Base-by-base conservation (phyloP, 176 grass and related monocot genomes). In the Juncus inflexus region DNA sequence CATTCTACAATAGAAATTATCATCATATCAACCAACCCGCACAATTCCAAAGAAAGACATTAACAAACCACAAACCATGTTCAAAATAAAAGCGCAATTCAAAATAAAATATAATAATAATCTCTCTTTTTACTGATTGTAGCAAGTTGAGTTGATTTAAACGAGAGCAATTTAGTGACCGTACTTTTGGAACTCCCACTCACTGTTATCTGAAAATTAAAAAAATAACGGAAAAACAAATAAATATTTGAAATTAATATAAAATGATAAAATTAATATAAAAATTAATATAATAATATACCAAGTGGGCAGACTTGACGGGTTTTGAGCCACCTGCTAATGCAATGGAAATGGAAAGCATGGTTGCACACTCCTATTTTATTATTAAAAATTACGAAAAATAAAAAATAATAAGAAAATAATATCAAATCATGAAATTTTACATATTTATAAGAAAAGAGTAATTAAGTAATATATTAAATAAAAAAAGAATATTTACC, bases 161-260 rank as follows among this genome's bases (percentile, higher is more conserved):
- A 52, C n/a, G 0, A n/a, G 50, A 5, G 7, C 11, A 47, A 47
- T 62, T 60, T 89, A 99, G 57, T 92, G 85, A 71, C 88, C 94
- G 65, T 99, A 99, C 81, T 92, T 99, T 85, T 99, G 94, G 78
- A 99, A 99, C 61, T 92, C 94, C 94, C 94, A 99, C 71, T 99
- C 94, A 15, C 94, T 99, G 70, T 92, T 99, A 70, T 99, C 94
- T 99, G 88, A 52, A 79, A 37, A 62, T 52, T 49, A 19, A 74
- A 45, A 37, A 57, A 66, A 42, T 15, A 39, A n/a, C 39, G 54
- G 4, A 35, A 1, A 68, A 52, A 67, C 3, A 75, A 28, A 12
- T 56, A 74, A 65, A 47, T 47, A 47, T 47, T 47, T 6, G 16
- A 28, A 72, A 85, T 42, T 38, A 35, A 57, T 71, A 35, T 55